A percentile compares a stretch with the other conserved stretches of the same genome.
Conservation (phyloP, 352 stramenopile genomes). For the Phytophthora vignae region DNA sequence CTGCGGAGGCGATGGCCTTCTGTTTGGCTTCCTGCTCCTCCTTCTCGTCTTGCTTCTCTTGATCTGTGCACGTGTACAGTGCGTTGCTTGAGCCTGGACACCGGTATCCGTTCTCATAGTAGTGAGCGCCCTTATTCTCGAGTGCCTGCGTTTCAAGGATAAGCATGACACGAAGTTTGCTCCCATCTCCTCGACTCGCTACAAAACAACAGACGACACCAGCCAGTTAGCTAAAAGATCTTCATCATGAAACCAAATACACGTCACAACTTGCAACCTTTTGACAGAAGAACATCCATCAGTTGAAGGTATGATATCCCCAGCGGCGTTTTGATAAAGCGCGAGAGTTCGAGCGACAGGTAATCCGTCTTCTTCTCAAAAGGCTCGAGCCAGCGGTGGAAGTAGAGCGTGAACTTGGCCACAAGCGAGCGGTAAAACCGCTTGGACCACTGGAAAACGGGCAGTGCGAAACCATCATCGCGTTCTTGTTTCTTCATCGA, state of each 20-base stretch:
- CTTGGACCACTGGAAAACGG: slow-evolving; percentile 85
- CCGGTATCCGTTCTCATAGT: slow-evolving; percentile 80
- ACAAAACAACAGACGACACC: slow-evolving; percentile 7
- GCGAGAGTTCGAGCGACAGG: slow-evolving; percentile 69
- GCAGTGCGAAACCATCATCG: slow-evolving; percentile 80
- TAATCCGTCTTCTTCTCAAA: slow-evolving; percentile 74
- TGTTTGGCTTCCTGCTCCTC: slow-evolving; percentile 34
- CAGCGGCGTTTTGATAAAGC: slow-evolving; percentile 77
- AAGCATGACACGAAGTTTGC: slow-evolving; percentile 67
- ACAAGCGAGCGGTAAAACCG: slow-evolving; percentile 86
- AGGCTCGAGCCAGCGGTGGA: slow-evolving; percentile 77
- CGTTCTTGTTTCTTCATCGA: slow-evolving; percentile 79
- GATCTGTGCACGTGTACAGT: slow-evolving; percentile 39
- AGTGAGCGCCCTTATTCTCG: slow-evolving; percentile 77
- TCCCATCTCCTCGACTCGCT: slow-evolving; percentile 64
- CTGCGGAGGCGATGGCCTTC: slow-evolving; percentile 21
- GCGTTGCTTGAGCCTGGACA: slow-evolving; percentile 70
- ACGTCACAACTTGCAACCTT: slow-evolving; percentile 52
- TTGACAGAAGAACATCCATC: slow-evolving; percentile 82
- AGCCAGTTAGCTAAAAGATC: slow-evolving; percentile 7
- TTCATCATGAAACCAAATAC: slow-evolving; percentile 4
- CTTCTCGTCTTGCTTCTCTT: slow-evolving; percentile 44
- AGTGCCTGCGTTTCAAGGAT: slow-evolving; percentile 81
- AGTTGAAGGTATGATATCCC: slow-evolving; percentile 85
- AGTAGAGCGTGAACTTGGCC: slow-evolving; percentile 87